Base-by-base conservation (phyloP, 257 asterid genomes). In the Petrea volubilis region DNA sequence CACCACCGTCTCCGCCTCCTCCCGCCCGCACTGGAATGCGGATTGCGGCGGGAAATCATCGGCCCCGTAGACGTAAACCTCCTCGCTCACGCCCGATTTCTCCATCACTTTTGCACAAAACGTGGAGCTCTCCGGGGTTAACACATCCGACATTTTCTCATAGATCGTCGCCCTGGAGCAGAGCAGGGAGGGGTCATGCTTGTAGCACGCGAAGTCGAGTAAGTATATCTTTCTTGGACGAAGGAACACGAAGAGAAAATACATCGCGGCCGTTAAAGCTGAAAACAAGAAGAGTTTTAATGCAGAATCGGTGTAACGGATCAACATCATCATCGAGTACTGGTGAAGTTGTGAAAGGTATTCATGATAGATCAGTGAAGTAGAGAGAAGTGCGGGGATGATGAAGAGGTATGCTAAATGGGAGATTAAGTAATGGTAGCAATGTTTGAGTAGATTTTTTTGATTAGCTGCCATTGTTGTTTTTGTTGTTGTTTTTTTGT, bases 1-100 rank as follows among this genome's bases (percentile, higher is more conserved):
- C 13, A 81, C 66, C 2, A 81, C 82, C 10, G 44, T 71, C 67
- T 81, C 84, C 36, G 84, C 84, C 49, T 82, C 87, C 41, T 47
- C 74, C 43, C 80, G 50, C 1, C 63, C 84, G 13, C 75, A 62
- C 0, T 49, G 49, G 73, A 82, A 70, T 1, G 44, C 2, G 3
- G 49, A 77, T 18, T 65, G 20, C 5, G 74, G 74, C 1, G 81
- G 81, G 56, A 77, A 77, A 3, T 64, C 53, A 0, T 20, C 1
- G 18, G 2, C 1, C 1, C 69, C 77, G 13, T 77, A 65, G 0
- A 33, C 4, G 10, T 41, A 71, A 1, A 49, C 8, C 1, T 47
- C 4, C 0, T 49, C 60, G 12, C 70, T 9, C 21, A 70, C 67
- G 0, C 70, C 81, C 0, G 77, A 71, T 25, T 44, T 64, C 24